Evolutionary conservation across 23 red algal genomes (phyloP).

Genomic region (Gracilaria domingensis): DNA sequence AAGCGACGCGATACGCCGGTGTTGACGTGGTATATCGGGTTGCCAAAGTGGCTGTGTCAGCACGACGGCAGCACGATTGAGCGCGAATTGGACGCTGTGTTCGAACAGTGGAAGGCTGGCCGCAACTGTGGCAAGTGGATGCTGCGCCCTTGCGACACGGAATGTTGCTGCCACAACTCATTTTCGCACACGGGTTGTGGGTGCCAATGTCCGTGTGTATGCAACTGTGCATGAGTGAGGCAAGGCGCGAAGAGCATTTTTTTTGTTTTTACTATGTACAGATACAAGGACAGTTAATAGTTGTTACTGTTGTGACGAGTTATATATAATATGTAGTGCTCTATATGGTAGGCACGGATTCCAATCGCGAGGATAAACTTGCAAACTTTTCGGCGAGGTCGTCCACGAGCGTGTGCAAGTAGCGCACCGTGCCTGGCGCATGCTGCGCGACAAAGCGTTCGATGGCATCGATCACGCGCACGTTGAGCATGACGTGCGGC

Average conservation of each 20-base stretch:
- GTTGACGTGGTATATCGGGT: constrained; percentile 37
- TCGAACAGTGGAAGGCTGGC: constrained; percentile 45
- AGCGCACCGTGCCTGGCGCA: constrained; percentile 53
- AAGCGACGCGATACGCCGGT: constrained; percentile 41
- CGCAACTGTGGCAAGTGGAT: constrained; percentile 35
- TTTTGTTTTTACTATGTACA: not conserved
- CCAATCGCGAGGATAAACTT: constrained; percentile 28
- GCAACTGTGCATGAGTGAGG: constrained; percentile 20
- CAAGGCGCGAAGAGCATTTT: not conserved
- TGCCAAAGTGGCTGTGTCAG: constrained; percentile 59
- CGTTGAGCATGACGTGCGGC: constrained; percentile 36
- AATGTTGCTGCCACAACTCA: constrained; percentile 51
- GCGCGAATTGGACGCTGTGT: constrained; percentile 34
- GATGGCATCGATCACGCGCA: constrained; percentile 30
- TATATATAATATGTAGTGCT: too few species aligned
- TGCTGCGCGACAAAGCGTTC: constrained; percentile 43
- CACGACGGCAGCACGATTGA: constrained; percentile 40
- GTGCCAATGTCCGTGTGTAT: constrained; percentile 58
- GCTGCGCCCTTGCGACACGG: constrained; percentile 42
- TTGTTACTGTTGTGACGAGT: not conserved
- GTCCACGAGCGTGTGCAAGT: constrained; percentile 22
- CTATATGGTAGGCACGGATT: constrained; percentile 25
- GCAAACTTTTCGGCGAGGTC: constrained; percentile 64
- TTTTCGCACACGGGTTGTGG: constrained; percentile 50
- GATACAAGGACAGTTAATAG: constrained; percentile 15